A percentile compares a stretch with the other conserved stretches of the same genome.
Conservation (phyloP, 1,284 basidiomycete species). For the Testicularia cyperi region DNA sequence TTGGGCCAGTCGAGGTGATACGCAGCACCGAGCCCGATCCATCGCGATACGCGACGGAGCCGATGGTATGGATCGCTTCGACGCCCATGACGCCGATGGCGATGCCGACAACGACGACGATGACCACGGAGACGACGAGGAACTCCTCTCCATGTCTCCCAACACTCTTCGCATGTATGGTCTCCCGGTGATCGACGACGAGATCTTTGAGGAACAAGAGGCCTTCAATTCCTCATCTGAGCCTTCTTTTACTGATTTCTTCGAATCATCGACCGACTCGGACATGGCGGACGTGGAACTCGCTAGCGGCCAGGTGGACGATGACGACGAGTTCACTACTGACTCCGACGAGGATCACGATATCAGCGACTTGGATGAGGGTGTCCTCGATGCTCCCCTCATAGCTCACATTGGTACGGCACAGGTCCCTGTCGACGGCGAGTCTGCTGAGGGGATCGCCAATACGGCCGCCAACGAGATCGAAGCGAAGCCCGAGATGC, state of each 20-base stretch:
- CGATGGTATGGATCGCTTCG: slow-evolving; percentile 1
- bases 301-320: slow-evolving; percentile 29
- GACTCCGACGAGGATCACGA: slow-evolving; percentile 44
- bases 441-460: no score
- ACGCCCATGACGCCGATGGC: slow-evolving; percentile 24
- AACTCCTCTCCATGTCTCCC: slow-evolving; percentile 45
- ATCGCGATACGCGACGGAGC: slow-evolving; percentile 15
- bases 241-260: slow-evolving; percentile 59
- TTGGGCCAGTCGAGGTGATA: slow-evolving; percentile 26
- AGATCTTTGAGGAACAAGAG: slow-evolving; percentile 54
- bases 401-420: slow-evolving; percentile 49
- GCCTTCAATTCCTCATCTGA: slow-evolving; percentile 57
- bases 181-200: slow-evolving; percentile 43
- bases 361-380: slow-evolving; percentile 52
- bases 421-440: no score
- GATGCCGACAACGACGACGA: slow-evolving; percentile 30
- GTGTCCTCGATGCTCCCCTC: slow-evolving; percentile 43
- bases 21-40: slow-evolving; percentile 26
- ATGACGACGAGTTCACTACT: slow-evolving; percentile 43
- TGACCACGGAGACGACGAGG: slow-evolving; percentile 18
- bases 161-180: slow-evolving; percentile 47
- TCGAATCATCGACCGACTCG: slow-evolving; percentile 48
- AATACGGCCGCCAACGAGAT: slow-evolving; percentile 5
- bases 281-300: slow-evolving; percentile 13
- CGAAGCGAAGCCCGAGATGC: slow-evolving; percentile 42